Base-by-base conservation (phyloP, 805 yeast species). In the Pichia exigua region DNA sequence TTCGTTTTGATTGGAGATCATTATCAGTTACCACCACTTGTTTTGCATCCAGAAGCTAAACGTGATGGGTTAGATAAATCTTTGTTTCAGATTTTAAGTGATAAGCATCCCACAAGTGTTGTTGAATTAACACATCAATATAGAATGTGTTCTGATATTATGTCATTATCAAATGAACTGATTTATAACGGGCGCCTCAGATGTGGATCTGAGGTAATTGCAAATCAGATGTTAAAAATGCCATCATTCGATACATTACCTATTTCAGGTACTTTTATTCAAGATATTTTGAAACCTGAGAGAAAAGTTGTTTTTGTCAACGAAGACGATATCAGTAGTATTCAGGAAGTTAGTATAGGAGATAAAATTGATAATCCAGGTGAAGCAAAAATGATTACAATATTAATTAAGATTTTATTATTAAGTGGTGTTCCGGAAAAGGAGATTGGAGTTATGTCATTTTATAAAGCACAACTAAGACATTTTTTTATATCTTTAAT, bases 1-100 rank as follows among this genome's bases (percentile, higher is more conserved):
- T 94, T 92, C 64, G 76, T 94, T 1, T 74, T 94, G 54, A 97
- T 94, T n/a, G 99, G 99, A 11, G 99, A 94, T 64, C 98, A 94
- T 65, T 81, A 78, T 57, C 99, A 94, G 65, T 72, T 94, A 26
- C 95, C 97, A 3, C 99, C 99, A 0, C 71, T 94, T 47, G 90
- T 94, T 1, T 74, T 78, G 26, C 81, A 81, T 59, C 77, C 82
- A 0, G 77, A 75, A 20, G 96, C 97, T 0, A 74, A 74, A 49
- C 58, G 59, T 13, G 81, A 77, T 0, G 91, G 90, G 0, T 68
- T 94, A 11, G 86, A 86, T 39, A 75, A 75, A 40, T 89, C 97
- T 1, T 69, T 95, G 50, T 94, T 94, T 70, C 82, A 81, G 62
- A 70, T 76, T 2, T 73, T 94, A 42, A 82, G 92, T 56, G 90